Evolutionary conservation across 106 monocot species (phyloP).

Genomic region (Narthecium ossifragum): DNA sequence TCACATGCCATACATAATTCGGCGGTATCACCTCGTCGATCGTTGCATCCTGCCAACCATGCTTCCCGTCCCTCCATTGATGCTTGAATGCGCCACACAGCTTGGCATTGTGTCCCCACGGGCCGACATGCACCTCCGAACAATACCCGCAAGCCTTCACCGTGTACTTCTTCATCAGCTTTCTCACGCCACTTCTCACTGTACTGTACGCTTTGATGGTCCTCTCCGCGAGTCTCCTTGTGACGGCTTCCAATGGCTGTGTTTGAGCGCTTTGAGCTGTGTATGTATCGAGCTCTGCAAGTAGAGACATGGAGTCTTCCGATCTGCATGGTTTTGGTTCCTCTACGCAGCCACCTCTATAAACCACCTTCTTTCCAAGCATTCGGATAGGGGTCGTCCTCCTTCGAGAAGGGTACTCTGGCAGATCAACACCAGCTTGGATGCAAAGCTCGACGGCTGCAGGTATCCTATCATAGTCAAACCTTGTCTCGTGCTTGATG

Average conservation of each 20-base stretch:
- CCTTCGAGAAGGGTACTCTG: constrained; percentile 72
- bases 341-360: constrained; percentile 62
- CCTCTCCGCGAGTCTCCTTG: constrained; percentile 46
- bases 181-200: constrained; percentile 49
- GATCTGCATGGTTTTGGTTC: constrained; percentile 43
- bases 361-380: constrained; percentile 78
- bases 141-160: constrained; percentile 94
- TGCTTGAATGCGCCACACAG: constrained; percentile 95
- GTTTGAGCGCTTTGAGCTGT: constrained; percentile 9
- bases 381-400: constrained; percentile 69
- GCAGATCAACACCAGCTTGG: constrained; percentile 86
- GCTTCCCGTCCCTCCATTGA: constrained; percentile 93
- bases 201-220: constrained; percentile 73
- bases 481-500: constrained; percentile 73
- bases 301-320: constrained; percentile 41
- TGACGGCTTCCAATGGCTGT: constrained; percentile 17
- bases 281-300: constrained; percentile 79
- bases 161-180: constrained; percentile 77
- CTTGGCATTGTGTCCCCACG: constrained; percentile 94
- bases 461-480: constrained; percentile 80
- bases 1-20: constrained; percentile 84
- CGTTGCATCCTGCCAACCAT: constrained; percentile 90
- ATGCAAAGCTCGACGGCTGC: constrained; percentile 89
- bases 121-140: constrained; percentile 90
- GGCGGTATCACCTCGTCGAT: constrained; percentile 76